Evolutionary conservation across 208 protist species (phyloP).

Genomic region (Trypanosoma vivax): DNA sequence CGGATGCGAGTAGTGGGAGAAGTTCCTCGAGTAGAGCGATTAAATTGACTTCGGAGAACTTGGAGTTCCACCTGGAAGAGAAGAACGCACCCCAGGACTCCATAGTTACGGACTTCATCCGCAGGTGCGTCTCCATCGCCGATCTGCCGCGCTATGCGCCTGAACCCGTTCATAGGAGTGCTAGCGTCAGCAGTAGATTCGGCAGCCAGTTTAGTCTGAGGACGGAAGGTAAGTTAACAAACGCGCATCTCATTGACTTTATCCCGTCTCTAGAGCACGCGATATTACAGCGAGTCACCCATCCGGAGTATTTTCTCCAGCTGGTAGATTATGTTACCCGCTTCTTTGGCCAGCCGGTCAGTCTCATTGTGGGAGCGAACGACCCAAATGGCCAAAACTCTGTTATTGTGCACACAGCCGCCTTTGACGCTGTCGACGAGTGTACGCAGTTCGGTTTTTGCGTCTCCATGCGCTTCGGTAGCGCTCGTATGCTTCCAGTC

Average conservation of each 20-base stretch:
- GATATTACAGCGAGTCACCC: constrained; percentile 21
- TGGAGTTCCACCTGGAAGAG: too few relatives aligned
- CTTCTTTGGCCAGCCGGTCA: constrained; percentile 32
- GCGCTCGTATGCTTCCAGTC: constrained; percentile 26
- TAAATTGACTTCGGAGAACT: too few relatives aligned
- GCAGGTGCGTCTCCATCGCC: too few relatives aligned
- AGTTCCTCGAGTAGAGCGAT: too few relatives aligned
- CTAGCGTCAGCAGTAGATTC: constrained; percentile 22
- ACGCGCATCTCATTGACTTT: constrained; percentile 23
- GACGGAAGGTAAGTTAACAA: constrained; percentile 9
- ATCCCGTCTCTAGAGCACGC: constrained; percentile 33
- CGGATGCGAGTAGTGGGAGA: too few relatives aligned
- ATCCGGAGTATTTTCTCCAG: constrained; percentile 42
- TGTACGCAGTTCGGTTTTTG: constrained; percentile 29
- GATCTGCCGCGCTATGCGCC: too few relatives aligned
- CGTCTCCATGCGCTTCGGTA: constrained; percentile 39
- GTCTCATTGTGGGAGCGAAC: constrained; percentile 19
- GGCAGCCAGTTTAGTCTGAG: constrained; percentile 2
- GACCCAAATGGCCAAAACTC: not conserved
- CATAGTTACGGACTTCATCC: too few relatives aligned
- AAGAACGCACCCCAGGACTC: too few relatives aligned
- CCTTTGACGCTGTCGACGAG: constrained; percentile 35
- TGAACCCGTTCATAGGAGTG: too few relatives aligned
- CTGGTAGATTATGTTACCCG: constrained; percentile 24
- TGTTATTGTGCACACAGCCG: constrained; percentile 18